Base-by-base conservation (phyloP, 305 asterid species). In the Nicotiana rustica region DNA sequence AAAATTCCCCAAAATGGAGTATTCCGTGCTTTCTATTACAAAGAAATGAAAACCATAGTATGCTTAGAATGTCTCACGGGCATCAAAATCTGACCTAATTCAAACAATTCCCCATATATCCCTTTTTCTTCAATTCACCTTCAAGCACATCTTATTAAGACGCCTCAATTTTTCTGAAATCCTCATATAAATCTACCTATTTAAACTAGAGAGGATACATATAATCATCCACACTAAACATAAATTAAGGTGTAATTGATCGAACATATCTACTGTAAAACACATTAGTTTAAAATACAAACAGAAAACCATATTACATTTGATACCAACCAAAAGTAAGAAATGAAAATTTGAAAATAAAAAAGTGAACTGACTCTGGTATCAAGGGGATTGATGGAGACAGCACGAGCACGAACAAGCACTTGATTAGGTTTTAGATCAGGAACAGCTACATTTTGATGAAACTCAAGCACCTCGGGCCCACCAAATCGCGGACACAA, bases 301-400 rank as follows among this genome's bases (percentile, higher is more conserved):
- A 56, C 61, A 56, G 3, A 15, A 14, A 56, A 56, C 7, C n/a
- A 17, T 2, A 56, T 6, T 56, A 59, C 29, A 59, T 55, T 55
- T 14, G 59, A 55, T 55, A 55, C 0, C 2, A n/a, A 59, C 0
- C 25, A n/a, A n/a, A n/a, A n/a, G 62, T 17, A 77, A 61, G 18
- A 73, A 9, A 38, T 3, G 66, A 19, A 2, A 17, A 15, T 19
- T 21, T 19, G 18, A 25, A 61, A 81, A 17, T n/a, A 17, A 80
- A 38, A 31, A 73, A 17, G 7, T 59, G 66, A n/a, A 86, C 90
- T 85, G 52, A 89, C 92, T 68, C 92, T 83, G 52, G 87, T 84
- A 82, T 90, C 91, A 76, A 90, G 91, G 25, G 91, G 92, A 80
- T 90, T 90, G 77, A 90, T 83, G 8, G 92, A 88, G 81, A 90